Evolutionary conservation across 768 basidiomycete genomes (phyloP).

Genomic region (Leccinum disarticulatum): DNA sequence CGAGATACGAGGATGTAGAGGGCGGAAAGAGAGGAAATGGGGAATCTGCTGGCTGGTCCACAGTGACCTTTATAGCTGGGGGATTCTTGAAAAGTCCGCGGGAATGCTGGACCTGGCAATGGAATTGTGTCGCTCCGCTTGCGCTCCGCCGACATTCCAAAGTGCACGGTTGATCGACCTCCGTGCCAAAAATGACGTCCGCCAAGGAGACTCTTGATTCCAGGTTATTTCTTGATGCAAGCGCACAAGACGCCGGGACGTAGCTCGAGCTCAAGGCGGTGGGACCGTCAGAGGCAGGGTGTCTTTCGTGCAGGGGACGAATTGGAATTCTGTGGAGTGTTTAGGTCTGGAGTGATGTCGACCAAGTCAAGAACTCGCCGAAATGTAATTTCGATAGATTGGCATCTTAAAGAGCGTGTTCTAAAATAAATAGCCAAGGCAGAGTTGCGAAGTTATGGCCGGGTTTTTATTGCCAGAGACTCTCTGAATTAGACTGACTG

Average conservation of each 20-base stretch:
- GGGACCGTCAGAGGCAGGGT: neutral
- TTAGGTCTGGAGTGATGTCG: neutral
- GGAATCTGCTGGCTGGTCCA: neutral
- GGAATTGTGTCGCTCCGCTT: neutral
- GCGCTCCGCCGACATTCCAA: constrained; percentile 10
- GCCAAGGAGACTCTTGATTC: neutral
- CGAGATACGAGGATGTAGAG: neutral
- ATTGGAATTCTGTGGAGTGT: constrained; percentile 7
- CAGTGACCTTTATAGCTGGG: constrained; percentile 19
- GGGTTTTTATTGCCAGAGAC: neutral
- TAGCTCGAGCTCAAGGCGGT: neutral
- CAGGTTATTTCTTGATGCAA: neutral
- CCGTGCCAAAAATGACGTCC: neutral
- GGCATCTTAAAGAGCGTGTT: neutral
- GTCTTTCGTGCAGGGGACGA: neutral
- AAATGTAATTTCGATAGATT: neutral
- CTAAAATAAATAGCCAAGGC: neutral
- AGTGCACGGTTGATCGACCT: neutral
- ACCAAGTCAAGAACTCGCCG: neutral
- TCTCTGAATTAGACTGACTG: too few species aligned
- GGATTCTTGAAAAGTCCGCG: neutral
- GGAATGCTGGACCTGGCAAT: constrained; percentile 1
- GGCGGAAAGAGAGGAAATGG: neutral
- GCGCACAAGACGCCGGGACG: neutral
- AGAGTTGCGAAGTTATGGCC: neutral